Conservation (phyloP, 345 rosid species). For the Lepidium sativum region DNA sequence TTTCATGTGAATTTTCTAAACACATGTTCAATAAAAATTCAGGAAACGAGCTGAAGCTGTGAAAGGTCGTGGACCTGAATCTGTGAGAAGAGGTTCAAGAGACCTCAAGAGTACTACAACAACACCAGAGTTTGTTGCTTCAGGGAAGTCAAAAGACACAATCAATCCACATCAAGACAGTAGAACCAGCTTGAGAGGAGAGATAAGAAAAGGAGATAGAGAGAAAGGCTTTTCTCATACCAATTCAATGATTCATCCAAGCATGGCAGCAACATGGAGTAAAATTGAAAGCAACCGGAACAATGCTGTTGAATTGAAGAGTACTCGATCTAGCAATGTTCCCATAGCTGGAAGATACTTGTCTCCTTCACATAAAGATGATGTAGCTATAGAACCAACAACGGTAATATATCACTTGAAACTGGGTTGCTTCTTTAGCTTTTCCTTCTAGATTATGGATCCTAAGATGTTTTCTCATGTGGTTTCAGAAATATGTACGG, state of each 20-base stretch:
- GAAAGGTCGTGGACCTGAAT: constrained; percentile 56
- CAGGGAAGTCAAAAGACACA: constrained; percentile 37
- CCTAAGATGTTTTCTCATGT: neutral
- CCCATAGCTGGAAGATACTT: constrained; percentile 14
- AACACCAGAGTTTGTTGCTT: constrained; percentile 57
- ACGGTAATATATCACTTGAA: constrained; percentile 28
- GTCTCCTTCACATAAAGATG: constrained; percentile 26
- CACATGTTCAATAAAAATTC: constrained; percentile 10
- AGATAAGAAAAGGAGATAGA: constrained; percentile 3
- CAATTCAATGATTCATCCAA: constrained; percentile 25
- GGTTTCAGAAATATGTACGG: constrained; percentile 47
- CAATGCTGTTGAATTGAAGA: constrained; percentile 18
- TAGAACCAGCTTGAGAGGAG: constrained; percentile 8
- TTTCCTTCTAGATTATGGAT: neutral
- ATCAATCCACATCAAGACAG: constrained; percentile 12
- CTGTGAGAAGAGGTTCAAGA: constrained; percentile 52
- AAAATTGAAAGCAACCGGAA: constrained; percentile 12
- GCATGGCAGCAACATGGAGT: constrained; percentile 21
- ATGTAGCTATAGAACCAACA: constrained; percentile 13
- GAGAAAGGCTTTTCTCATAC: constrained; percentile 17
- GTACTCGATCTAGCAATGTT: constrained; percentile 13
- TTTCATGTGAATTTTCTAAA: neutral
- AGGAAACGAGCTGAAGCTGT: constrained; percentile 60
- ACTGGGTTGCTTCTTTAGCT: neutral
- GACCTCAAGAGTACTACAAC: constrained; percentile 33